Conservation (phyloP, 2,329 filamentous ascomycete genomes). For the Talaromyces sp. region DNA sequence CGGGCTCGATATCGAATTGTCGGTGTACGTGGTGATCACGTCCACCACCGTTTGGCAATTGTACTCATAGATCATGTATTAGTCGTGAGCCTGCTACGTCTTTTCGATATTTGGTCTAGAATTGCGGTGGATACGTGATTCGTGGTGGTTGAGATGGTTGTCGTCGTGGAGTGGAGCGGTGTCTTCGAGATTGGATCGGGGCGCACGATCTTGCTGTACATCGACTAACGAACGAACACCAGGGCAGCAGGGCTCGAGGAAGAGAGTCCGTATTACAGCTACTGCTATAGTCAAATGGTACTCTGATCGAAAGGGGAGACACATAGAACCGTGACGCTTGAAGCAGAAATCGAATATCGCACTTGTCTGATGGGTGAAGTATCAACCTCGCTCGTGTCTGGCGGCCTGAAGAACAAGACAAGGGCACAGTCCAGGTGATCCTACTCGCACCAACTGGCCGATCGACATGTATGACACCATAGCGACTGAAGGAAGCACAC, state of each 20-base stretch:
- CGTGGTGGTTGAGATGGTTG: neutral
- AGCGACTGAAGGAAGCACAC: neutral
- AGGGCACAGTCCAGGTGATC: neutral
- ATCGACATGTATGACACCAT: neutral
- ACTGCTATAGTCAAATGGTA: neutral
- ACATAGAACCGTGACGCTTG: neutral
- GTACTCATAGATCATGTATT: neutral
- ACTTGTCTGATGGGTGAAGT: neutral
- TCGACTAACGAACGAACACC: neutral
- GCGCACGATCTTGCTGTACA: neutral
- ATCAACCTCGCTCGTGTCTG: neutral
- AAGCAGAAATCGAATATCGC: neutral
- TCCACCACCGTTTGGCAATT: neutral
- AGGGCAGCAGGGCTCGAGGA: neutral
- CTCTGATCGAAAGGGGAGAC: neutral
- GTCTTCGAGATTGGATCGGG: neutral
- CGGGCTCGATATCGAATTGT: neutral
- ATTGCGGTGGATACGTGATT: neutral
- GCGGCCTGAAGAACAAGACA: neutral
- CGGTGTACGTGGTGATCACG: neutral
- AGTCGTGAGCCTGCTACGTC: neutral
- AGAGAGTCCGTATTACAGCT: neutral
- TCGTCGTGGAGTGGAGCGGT: neutral
- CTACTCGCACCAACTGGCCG: neutral
- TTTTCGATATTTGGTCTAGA: neutral